Percentiles rank a stretch among this genome's conserved stretches.
Conservation (phyloP, 2,329 filamentous ascomycete species). For the Neonectria punicea region DNA sequence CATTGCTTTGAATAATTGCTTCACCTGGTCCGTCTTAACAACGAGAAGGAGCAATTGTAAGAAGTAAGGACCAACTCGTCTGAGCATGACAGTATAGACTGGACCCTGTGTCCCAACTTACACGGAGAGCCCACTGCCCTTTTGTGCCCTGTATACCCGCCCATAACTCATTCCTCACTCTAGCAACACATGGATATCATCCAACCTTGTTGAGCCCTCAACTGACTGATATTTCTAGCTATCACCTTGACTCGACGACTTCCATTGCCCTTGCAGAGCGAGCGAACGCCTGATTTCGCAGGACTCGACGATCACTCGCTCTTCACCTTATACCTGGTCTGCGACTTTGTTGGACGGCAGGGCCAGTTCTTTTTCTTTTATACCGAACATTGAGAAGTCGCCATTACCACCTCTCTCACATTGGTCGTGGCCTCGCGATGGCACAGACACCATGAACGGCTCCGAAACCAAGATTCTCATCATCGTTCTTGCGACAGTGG, state of each 20-base stretch:
- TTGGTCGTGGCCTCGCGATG: conserved; percentile 31
- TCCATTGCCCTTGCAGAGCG: conserved; percentile 19
- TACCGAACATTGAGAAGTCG: background rate
- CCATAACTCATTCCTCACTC: background rate
- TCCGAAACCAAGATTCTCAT: conserved; percentile 55
- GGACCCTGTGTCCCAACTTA: background rate
- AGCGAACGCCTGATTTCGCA: conserved; percentile 1
- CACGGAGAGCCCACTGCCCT: background rate
- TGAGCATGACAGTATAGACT: conserved; percentile 3
- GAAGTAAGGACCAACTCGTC: background rate
- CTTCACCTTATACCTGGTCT: conserved; percentile 22
- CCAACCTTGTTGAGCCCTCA: background rate
- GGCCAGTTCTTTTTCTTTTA: conserved; percentile 9
- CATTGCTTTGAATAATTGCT: conserved; percentile 5
- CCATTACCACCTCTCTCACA: background rate
- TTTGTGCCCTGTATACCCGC: background rate
- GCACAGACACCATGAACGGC: conserved; percentile 38
- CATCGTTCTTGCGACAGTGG: conserved; percentile 63
- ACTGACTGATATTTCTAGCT: conserved; percentile 17
- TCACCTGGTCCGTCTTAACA: background rate
- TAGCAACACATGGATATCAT: conserved; percentile 2
- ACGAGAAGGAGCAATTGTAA: conserved; percentile 16
- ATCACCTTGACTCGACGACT: conserved; percentile 8
- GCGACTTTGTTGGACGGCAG: conserved; percentile 27
- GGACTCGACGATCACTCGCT: conserved; percentile 16